Base-by-base conservation (phyloP, 805 yeast genomes). In the Ogataea zsoltii region DNA sequence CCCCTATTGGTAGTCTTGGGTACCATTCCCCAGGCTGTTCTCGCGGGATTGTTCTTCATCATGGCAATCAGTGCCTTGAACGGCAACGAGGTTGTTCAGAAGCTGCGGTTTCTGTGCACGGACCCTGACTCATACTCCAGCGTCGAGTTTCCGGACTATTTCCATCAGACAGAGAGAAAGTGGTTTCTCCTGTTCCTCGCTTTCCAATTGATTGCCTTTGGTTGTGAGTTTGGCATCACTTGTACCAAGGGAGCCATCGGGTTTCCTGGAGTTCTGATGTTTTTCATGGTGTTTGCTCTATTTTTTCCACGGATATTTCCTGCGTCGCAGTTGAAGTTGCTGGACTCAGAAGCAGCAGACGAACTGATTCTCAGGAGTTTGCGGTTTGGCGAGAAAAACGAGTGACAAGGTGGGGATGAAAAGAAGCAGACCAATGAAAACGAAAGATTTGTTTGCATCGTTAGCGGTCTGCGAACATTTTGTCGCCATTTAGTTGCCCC, bases 171-270 rank as follows among this genome's bases (percentile, higher is more conserved):
- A 61, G 50, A 63, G 7, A 62, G 63, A 21, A 77, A 73, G 55
- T 76, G 79, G 75, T 68, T 88, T 15, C 63, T 76, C 28, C 46
- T 80, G 1, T 92, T 83, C 56, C 63, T 85, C 0, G 41, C 61
- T 0, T 67, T 88, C 15, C 82, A 88, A 47, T 61, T 85, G 3
- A 54, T 81, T 16, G 94, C 94, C 0, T 84, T 84, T 42, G 85
- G 77, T 1, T 85, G 80, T 0, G 98, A 95, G 61, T 85, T 89
- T 53, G 94, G 82, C 0, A 89, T 92, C 26, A 86, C 96, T 0
- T 79, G 83, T 60, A 88, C 97, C 0, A 80, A 74, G 48, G 98
- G 94, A 0, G 97, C 98, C 0, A 88, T 92, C 26, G 98, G 96
- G 2, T 92, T 94, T 60, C 98, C 99, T 0, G 85, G 89, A 2